Conservation (phyloP, 352 stramenopile genomes). For the Pythium dissotocum region DNA sequence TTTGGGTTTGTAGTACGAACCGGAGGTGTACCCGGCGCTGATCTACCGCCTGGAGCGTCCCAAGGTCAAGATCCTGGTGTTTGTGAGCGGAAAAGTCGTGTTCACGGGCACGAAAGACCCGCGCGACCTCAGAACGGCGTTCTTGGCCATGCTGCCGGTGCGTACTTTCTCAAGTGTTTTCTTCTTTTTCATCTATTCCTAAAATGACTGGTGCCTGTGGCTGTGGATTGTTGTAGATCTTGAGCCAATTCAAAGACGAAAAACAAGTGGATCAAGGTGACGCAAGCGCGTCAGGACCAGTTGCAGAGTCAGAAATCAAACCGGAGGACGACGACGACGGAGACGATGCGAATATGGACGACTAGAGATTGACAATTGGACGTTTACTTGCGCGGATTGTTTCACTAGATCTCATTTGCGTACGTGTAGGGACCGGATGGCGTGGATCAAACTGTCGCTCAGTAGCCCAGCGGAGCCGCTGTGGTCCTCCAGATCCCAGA, state of each 20-base stretch:
- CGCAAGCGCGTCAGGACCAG: not conserved
- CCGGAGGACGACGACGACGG: slow-evolving; percentile 7
- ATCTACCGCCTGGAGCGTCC: slow-evolving; percentile 98
- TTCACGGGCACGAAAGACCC: slow-evolving; percentile 93
- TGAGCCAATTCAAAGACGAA: slow-evolving; percentile 26
- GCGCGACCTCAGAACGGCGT: slow-evolving; percentile 79
- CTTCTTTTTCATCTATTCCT: not conserved
- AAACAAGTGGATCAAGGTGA: slow-evolving; percentile 7
- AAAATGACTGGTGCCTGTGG: not conserved
- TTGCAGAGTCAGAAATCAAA: not conserved
- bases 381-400: not conserved
- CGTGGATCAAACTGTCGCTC: slow-evolving; percentile 17
- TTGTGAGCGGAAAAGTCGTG: slow-evolving; percentile 98
- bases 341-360: slow-evolving; percentile 21
- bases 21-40: slow-evolving; percentile 98
- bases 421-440: slow-evolving; percentile 16
- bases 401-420: slow-evolving; percentile 5
- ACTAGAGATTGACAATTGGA: slow-evolving; percentile 3
- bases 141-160: slow-evolving; percentile 79
- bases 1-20: slow-evolving; percentile 90
- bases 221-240: slow-evolving; percentile 13
- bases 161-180: slow-evolving; percentile 8
- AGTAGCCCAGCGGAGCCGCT: not conserved
- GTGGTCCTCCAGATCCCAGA: not conserved
- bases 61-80: slow-evolving; percentile 98